Evolutionary conservation across 176 grass and related monocot species (phyloP).

Genomic region (Otatea glauca): DNA sequence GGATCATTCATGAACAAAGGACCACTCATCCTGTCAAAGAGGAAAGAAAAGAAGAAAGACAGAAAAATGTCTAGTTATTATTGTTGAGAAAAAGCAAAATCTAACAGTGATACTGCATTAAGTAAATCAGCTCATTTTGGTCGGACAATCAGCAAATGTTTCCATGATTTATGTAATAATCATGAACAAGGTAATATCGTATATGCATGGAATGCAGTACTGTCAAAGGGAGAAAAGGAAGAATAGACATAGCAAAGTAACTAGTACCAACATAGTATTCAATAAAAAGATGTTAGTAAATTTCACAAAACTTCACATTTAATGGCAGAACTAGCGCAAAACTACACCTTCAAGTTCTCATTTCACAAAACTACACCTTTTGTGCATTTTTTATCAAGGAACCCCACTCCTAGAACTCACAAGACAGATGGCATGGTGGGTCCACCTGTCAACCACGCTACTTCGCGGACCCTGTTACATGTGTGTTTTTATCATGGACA

Average conservation of each 20-base stretch:
- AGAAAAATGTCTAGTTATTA: slow-evolving; percentile 5
- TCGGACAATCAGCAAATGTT: neutral
- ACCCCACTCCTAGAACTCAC: no score
- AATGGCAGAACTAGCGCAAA: no score
- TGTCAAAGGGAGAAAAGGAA: neutral
- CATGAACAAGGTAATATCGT: neutral
- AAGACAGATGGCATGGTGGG: no score
- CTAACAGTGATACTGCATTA: neutral
- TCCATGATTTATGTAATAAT: slow-evolving; percentile 8
- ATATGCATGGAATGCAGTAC: neutral
- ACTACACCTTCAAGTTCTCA: no score
- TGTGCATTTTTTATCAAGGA: no score
- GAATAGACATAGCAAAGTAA: neutral
- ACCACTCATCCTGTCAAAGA: slow-evolving; percentile 51
- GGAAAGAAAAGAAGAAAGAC: neutral
- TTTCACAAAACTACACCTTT: no score
- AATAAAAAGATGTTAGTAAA: neutral
- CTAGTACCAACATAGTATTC: neutral
- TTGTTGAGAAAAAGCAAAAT: neutral
- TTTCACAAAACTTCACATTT: no score
- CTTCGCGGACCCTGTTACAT: no score
- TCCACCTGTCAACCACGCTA: no score
- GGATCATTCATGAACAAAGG: slow-evolving; percentile 43
- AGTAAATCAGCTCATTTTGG: neutral
- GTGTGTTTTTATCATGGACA: no score